Base-by-base conservation (phyloP, 106 monocot genomes). In the Dendrobium huoshanense region DNA sequence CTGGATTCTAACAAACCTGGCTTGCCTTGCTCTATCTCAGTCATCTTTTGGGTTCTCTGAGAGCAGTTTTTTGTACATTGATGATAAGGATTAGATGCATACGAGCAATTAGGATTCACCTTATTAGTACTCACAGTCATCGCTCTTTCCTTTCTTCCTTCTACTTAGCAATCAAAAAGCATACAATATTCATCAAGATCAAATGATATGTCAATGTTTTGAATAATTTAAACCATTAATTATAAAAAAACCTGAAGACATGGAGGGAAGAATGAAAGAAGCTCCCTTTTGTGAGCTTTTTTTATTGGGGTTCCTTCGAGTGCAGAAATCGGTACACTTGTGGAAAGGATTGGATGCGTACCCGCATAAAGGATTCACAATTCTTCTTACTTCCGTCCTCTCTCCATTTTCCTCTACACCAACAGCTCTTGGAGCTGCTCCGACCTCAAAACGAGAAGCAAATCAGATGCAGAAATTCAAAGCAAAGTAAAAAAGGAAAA, bases 321-420 rank as follows among this genome's bases (percentile, higher is more conserved):
- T 17, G 70, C 87, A 88, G 58, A 67, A 73, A 20, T 88, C 85
- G 0, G 48, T 33, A 37, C 87, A 88, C 70, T 74, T 48, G 79
- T 88, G 87, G 58, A 67, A 87, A 2, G 87, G 87, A 76, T 87
- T 87, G 29, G 79, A 78, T 6, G 84, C 81, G 51, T 87, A 81
- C 4, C 27, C 41, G 58, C 81, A 81, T 15, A 41, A 25, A 81
- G 81, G 75, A 75, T 81, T 41, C 73, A 75, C 75, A 10, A 24
- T 75, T 41, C 56, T 75, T 41, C 17, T 41, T 55, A 7, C 58
- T 58, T 22, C 40, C 2, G 2, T 27, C 2, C 22, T 47, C 45
- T 31, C 70, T 33, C 31, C 70, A 27, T 31, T 70, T 15, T 70
- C 33, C n/a, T 70, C n/a, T 43, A 29, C 81, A 78, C 29, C 55